Conservation (phyloP, 2,329 filamentous ascomycete species). For the Colletotrichum spaethianum region DNA sequence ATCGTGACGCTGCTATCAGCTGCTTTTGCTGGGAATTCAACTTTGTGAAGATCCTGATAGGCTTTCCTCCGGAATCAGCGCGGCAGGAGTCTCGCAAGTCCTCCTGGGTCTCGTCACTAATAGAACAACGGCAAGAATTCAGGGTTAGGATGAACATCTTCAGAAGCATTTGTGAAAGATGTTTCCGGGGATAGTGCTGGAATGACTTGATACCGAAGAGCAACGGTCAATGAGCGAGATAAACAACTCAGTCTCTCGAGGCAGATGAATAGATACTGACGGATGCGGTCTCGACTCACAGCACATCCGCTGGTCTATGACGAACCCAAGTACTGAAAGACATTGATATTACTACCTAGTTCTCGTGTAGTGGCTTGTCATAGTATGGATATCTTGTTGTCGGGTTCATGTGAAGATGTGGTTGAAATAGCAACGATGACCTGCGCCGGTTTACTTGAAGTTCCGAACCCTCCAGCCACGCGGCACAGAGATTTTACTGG, state of each 20-base stretch:
- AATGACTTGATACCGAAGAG: neutral
- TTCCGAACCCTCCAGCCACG: neutral
- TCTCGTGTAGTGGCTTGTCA: neutral
- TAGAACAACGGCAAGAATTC: no score
- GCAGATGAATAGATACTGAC: neutral
- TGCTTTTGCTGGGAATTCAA: neutral
- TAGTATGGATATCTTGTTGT: neutral
- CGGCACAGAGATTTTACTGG: neutral
- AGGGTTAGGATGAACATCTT: no score
- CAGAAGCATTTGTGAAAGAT: neutral
- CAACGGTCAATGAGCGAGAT: neutral
- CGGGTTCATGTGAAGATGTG: neutral
- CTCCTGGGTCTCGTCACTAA: neutral
- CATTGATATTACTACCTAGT: neutral
- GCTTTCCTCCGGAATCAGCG: no score
- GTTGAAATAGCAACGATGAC: neutral
- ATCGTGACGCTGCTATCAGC: no score
- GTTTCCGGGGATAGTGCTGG: no score
- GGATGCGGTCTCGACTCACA: neutral
- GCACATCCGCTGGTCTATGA: neutral
- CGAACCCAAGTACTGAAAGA: neutral
- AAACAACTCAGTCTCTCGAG: neutral
- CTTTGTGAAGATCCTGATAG: neutral
- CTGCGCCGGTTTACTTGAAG: neutral
- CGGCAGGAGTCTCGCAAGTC: neutral